phyloP scores from a whole-genome alignment of 495 filamentous ascomycete species.

The Neurospora sp. region DNA sequence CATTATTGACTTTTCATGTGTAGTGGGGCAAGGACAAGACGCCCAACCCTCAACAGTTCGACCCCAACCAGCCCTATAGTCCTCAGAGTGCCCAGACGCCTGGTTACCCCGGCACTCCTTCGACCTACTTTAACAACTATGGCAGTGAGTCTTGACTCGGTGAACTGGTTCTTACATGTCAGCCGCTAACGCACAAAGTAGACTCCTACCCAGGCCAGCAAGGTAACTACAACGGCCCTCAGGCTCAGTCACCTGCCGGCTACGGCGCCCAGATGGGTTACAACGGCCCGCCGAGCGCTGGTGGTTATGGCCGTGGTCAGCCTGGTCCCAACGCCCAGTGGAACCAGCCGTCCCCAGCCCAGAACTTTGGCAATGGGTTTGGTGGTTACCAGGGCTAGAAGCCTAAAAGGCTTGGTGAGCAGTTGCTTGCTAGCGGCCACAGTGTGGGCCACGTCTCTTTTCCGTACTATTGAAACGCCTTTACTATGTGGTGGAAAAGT shows the following conservation, averaged over 20 bases:
- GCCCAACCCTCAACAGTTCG: conserved; percentile 64
- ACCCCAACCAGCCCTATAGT: conserved; percentile 70
- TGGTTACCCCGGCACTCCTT: conserved; percentile 61
- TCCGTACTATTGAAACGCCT: conserved; percentile 1
- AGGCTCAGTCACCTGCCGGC: conserved; percentile 48
- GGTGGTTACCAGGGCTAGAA: conserved; percentile 49
- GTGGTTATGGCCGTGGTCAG: conserved; percentile 76
- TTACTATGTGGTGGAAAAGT: conserved; percentile 3
- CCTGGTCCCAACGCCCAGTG: conserved; percentile 64
- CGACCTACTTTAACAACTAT: conserved; percentile 91
- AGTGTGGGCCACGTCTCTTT: conserved; percentile 4
- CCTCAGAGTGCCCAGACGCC: conserved; percentile 48
- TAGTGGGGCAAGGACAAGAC: conserved; percentile 99
- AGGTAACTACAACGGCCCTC: conserved; percentile 40
- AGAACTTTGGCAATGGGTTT: conserved; percentile 51
- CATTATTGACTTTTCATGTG: conserved; percentile 17
- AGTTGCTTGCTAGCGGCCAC: not conserved
- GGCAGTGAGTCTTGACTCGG: conserved; percentile 47
- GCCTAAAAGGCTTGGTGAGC: not conserved
- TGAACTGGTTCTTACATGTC: conserved; percentile 3
- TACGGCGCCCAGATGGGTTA: conserved; percentile 55
- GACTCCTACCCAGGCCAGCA: conserved; percentile 44
- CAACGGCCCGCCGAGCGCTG: conserved; percentile 58
- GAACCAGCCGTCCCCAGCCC: conserved; percentile 50
- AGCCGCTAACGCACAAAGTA: conserved; percentile 17